Evolutionary conservation across 2,329 filamentous ascomycete genomes (phyloP).

Genomic region (Aspergillus pseudoglaucus): DNA sequence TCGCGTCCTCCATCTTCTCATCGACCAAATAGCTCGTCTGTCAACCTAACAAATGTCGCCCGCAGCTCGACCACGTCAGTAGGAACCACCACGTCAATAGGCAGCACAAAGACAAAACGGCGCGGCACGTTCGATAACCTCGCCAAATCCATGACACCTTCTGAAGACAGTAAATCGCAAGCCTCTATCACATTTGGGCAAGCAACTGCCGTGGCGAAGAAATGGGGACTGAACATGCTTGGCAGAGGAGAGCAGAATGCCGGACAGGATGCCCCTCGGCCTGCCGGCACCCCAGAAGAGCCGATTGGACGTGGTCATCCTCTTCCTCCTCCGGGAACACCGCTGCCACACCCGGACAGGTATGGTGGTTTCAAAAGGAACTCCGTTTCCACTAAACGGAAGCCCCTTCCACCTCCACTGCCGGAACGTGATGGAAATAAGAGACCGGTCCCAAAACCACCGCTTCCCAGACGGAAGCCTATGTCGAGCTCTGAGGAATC

Average conservation of each 20-base stretch:
- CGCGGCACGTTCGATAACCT: slow-evolving; percentile 26
- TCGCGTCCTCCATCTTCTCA: slow-evolving; percentile 25
- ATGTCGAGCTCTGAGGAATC: slow-evolving; percentile 24
- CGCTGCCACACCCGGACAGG: slow-evolving; percentile 63
- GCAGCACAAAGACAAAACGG: slow-evolving; percentile 21
- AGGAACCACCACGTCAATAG: slow-evolving; percentile 19
- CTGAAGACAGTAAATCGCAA: slow-evolving; percentile 34
- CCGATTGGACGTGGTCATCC: slow-evolving; percentile 80
- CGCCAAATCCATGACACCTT: slow-evolving; percentile 18
- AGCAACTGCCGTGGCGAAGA: slow-evolving; percentile 53
- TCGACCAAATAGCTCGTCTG: slow-evolving; percentile 16
- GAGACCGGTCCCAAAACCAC: slow-evolving; percentile 38
- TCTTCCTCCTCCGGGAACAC: slow-evolving; percentile 71
- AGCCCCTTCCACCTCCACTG: slow-evolving; percentile 47
- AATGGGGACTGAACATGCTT: slow-evolving; percentile 52
- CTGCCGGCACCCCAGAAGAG: slow-evolving; percentile 48
- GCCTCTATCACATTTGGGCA: slow-evolving; percentile 40
- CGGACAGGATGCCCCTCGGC: slow-evolving; percentile 34
- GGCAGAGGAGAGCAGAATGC: slow-evolving; percentile 35
- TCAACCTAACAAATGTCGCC: slow-evolving; percentile 15
- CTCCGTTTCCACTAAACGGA: slow-evolving; percentile 58
- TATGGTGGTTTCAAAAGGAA: slow-evolving; percentile 49
- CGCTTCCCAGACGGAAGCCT: slow-evolving; percentile 45
- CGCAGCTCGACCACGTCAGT: slow-evolving; percentile 21
- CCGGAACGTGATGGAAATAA: slow-evolving; percentile 28